Evolutionary conservation across 1,284 basidiomycete genomes (phyloP).

Genomic region (Tranzscheliella williamsii): DNA sequence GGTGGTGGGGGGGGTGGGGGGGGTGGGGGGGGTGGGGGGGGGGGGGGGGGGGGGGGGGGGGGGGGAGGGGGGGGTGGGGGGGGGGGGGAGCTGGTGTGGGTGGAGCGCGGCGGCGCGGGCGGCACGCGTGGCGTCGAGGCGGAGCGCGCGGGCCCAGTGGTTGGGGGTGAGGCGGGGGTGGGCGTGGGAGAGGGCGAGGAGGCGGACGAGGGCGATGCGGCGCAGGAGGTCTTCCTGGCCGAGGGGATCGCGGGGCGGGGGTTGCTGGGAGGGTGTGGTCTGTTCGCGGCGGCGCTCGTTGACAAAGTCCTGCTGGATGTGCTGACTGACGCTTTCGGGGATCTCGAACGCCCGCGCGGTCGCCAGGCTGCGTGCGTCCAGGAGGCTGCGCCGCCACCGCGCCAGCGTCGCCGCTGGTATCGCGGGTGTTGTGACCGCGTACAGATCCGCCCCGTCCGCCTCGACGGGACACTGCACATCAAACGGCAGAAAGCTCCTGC

Average conservation of each 20-base stretch:
- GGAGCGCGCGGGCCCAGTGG: constrained; percentile 33
- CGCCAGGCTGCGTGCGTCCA: constrained; percentile 18
- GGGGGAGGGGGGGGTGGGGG: too few species aligned
- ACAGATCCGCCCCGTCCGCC: constrained; percentile 1
- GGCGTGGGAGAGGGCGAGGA: constrained; percentile 39
- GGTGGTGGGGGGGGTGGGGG: too few species aligned
- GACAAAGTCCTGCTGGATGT: constrained; percentile 56
- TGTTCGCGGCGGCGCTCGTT: constrained; percentile 25
- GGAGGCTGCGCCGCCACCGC: constrained; percentile 22
- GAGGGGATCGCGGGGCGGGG: constrained; percentile 6
- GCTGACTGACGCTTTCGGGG: constrained; percentile 42
- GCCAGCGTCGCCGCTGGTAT: constrained; percentile 9
- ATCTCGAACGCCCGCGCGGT: constrained; percentile 45
- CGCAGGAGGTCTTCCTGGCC: constrained; percentile 49
- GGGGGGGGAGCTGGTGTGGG: too few species aligned
- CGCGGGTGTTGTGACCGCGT: not conserved
- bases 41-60: too few species aligned
- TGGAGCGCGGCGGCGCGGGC: too few species aligned
- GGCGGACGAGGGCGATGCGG: constrained; percentile 40
- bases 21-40: too few species aligned
- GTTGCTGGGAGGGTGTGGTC: constrained; percentile 9
- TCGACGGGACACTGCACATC: constrained; percentile 45
- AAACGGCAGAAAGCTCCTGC: constrained; percentile 64
- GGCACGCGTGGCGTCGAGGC: constrained; percentile 29
- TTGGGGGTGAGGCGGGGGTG: constrained; percentile 26